Evolutionary conservation across 2,329 filamentous ascomycete species (phyloP).

Genomic region (Trichophyton verrucosum): DNA sequence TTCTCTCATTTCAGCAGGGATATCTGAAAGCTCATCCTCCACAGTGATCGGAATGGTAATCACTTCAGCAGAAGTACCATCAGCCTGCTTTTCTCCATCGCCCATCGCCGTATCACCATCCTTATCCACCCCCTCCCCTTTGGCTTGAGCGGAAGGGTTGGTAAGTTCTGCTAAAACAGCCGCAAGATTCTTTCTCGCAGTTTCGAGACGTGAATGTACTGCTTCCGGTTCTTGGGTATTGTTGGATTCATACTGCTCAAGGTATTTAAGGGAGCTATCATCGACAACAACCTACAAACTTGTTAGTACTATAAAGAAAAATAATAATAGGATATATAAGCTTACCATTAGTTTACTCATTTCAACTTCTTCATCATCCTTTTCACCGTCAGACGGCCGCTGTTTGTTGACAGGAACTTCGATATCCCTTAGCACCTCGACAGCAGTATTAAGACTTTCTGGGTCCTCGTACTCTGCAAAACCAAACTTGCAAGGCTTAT

Average conservation of each 20-base stretch:
- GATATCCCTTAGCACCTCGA: slow-evolving; percentile 71
- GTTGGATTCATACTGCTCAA: slow-evolving; percentile 65
- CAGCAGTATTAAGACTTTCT: slow-evolving; percentile 72
- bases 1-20: slow-evolving; percentile 90
- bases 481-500: slow-evolving; percentile 76
- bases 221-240: slow-evolving; percentile 51
- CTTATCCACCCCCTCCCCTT: slow-evolving; percentile 41
- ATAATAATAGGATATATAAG: background rate
- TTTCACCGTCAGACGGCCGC: slow-evolving; percentile 29
- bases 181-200: slow-evolving; percentile 55
- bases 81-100: slow-evolving; percentile 43
- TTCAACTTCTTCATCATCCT: slow-evolving; percentile 43
- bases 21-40: slow-evolving; percentile 90
- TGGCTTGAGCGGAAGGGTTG: slow-evolving; percentile 46
- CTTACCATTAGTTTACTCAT: slow-evolving; percentile 57
- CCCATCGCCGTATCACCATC: slow-evolving; percentile 60
- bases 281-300: slow-evolving; percentile 53
- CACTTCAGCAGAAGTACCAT: slow-evolving; percentile 60
- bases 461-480: slow-evolving; percentile 93
- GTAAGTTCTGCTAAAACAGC: slow-evolving; percentile 59
- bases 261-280: slow-evolving; percentile 66
- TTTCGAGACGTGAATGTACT: slow-evolving; percentile 55
- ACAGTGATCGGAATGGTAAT: slow-evolving; percentile 77
- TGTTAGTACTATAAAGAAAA: slow-evolving; percentile 14
- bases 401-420: slow-evolving; percentile 72